These are phyloP conservation scores for Quercus gilva DNA, from an alignment of 306 rosid species.

Conservation along the genomic window DNA sequence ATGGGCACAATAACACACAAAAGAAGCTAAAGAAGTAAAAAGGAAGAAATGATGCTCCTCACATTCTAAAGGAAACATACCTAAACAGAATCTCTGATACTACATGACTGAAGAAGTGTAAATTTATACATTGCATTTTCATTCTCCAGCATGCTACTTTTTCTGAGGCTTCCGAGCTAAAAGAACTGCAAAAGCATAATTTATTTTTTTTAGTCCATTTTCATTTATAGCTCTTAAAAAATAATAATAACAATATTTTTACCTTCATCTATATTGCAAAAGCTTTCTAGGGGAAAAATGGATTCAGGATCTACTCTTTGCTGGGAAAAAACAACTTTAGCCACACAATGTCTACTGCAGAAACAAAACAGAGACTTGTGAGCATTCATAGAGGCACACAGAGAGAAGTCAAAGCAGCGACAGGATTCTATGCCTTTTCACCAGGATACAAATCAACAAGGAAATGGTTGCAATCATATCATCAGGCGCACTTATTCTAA, in stretches of 20 bases:
- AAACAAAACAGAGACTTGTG: constrained; percentile 30
- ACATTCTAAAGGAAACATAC: constrained; percentile 24
- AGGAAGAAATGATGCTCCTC: constrained; percentile 1
- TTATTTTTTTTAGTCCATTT: constrained; percentile 15
- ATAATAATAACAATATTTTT: background rate
- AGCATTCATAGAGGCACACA: constrained; percentile 15
- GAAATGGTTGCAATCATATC: background rate
- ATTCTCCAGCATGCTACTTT: constrained; percentile 20
- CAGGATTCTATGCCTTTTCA: constrained; percentile 1
- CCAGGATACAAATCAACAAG: background rate
- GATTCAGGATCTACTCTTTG: constrained; percentile 40
- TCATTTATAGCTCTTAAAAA: background rate
- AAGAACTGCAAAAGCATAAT: constrained; percentile 50
- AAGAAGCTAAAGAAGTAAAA: background rate
- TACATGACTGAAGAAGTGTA: constrained; percentile 23
- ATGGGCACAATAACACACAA: background rate
- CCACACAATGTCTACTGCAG: constrained; percentile 66
- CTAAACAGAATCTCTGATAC: constrained; percentile 13
- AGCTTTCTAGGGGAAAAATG: constrained; percentile 61
- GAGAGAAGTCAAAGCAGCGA: constrained; percentile 11
- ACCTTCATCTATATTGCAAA: constrained; percentile 72
- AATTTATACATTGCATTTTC: constrained; percentile 16
- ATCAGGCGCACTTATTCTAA: background rate
- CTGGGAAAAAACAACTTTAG: constrained; percentile 52
- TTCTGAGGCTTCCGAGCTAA: constrained; percentile 45